Base-by-base conservation (phyloP, 2,329 filamentous ascomycete genomes). In the Talaromyces amestolkiae region DNA sequence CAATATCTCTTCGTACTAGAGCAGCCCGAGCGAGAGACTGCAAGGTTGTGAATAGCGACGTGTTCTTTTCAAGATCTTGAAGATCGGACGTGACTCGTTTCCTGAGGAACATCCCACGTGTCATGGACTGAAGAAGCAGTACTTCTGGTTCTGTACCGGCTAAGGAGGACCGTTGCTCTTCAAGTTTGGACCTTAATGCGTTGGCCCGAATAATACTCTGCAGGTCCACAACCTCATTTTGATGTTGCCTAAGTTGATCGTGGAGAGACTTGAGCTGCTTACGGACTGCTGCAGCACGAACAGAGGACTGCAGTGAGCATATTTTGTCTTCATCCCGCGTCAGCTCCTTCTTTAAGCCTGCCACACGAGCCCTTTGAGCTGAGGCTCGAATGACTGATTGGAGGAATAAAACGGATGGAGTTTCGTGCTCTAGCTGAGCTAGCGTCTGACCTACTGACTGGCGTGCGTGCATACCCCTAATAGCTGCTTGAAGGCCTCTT, bases 401-500 rank as follows among this genome's bases (percentile, higher is more conserved):
- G 53, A 81, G 58, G 3, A 68, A 66, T 22, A 72, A 72, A 54
- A 81, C 74, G 3, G 71, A 66, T 6, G 67, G 61, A 0, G 49
- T 66, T 66, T 78, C 72, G n/a, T 68, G 62, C 22, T 71, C 61
- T 15, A 79, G 74, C 7, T 67, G 66, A 17, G 66, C 39, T 33
- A 69, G 69, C 13, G 72, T 69, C 31, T 73, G 69, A n/a, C 69
- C 65, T 22, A 78, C 15, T 5, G 70, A 66, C 41, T 71, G 69
- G 31, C 76, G 76, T 24, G 70, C 65, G 41, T 76, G 78, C 83
- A 88, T 87, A 54, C 87, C 89, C 66, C 89, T 84, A 61, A 86
- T 81, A 11, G 81, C 76, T 5, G 85, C 84, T 75, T 92, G 88
- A 3, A 91, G 75, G 8, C 82, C 68, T 51, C 74, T 70, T 77